Percentiles rank a stretch among this genome's conserved stretches.
These are phyloP conservation scores for Nissolia schottii DNA, from an alignment of 306 rosid species.

Conservation along the genomic window DNA sequence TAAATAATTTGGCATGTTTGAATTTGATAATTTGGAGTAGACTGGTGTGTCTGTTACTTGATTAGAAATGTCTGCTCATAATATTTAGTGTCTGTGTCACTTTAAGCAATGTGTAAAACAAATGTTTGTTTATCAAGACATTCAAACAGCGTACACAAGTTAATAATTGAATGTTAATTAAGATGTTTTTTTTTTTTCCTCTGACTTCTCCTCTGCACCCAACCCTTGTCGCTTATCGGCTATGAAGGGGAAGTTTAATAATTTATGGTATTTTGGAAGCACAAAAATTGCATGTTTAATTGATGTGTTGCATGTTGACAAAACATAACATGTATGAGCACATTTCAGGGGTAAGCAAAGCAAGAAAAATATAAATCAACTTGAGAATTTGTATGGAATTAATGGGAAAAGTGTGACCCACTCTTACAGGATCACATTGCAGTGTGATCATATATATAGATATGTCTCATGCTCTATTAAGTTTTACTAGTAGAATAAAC, in stretches of 20 bases:
- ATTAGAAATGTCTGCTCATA: slow-evolving; percentile 3
- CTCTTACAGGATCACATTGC: neutral
- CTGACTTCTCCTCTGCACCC: too few species aligned
- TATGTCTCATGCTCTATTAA: neutral
- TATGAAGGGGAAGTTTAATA: neutral
- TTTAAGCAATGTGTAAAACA: slow-evolving; percentile 5
- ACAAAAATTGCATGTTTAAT: slow-evolving; percentile 1
- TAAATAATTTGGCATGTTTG: slow-evolving; percentile 9
- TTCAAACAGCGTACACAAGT: neutral
- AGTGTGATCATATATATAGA: neutral
- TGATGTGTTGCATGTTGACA: neutral
- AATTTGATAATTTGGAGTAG: slow-evolving; percentile 6
- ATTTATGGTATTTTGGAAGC: neutral
- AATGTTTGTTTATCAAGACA: neutral
- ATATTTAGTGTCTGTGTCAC: slow-evolving; percentile 1
- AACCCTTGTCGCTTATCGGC: too few species aligned
- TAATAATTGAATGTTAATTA: neutral
- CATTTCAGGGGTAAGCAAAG: neutral
- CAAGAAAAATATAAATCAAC: neutral
- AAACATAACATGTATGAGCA: neutral
- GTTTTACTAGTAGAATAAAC: neutral
- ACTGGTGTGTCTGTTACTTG: neutral
- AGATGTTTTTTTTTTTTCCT: too few species aligned
- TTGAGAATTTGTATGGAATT: neutral
- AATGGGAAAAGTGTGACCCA: neutral